Evolutionary conservation across 345 rosid genomes (phyloP), one percentile per base, ranked within the genome.

Genomic region (Triadica sebifera): DNA sequence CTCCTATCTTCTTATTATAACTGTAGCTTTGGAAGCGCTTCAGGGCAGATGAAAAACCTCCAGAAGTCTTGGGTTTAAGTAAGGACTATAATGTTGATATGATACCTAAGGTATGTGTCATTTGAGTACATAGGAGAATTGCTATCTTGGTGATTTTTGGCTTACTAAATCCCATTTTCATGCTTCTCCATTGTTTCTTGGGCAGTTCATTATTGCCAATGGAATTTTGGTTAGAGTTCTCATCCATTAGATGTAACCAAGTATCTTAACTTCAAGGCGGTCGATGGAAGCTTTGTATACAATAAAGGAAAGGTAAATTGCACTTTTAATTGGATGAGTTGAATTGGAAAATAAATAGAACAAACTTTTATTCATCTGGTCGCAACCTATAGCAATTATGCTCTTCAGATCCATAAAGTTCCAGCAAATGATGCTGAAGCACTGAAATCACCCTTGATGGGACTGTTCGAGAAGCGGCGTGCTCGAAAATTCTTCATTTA

Each of bases 341-440:
- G 6, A 12, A 6, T 24, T 58, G 25, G 2, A n/a, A 58, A 58
- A 22, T 58, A 58, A 20, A 24, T 58, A 8, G 62, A 58, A 24
- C 19, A 13, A 62, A 29, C 20, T 62, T 62, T 13, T 34, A 15
- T 24, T 61, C 41, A n/a, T 34, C 51, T 34, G 58, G 34, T 43
- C 51, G 70, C 15, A 60, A 57, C n/a, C n/a, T 53, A 24, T 47
- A 55, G n/a, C 20, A 56, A 57, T 53, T 10, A 37, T 69, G 64
- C 37, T 70, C 72, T 80, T 70, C 72, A 95, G 96, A 86, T 95
- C 37, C 82, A 93, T 61, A 95, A 91, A 87, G 97, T 95, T 66
- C 98, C 94, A 24, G 93, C 96, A 19, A 91, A 88, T 38, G 97
- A 90, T 80, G 93, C 90, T 38, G 97, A 95, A 85, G 97, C 99